Evolutionary conservation across 176 grass and related monocot species (phyloP).

Genomic region (Triticum monococcum): DNA sequence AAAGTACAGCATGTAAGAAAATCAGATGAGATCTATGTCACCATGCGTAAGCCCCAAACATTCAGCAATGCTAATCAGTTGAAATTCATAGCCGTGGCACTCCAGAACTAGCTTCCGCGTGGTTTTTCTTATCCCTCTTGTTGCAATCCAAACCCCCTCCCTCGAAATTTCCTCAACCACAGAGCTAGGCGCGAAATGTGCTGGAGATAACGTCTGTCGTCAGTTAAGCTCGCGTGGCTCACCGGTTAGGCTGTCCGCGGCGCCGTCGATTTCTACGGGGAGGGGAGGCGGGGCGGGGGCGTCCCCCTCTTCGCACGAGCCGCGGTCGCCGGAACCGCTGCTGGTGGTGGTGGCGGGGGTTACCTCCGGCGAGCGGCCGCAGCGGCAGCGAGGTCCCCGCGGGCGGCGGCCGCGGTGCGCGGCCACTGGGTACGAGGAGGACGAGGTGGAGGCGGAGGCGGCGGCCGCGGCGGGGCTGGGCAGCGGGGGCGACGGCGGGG

Average conservation of each 20-base stretch:
- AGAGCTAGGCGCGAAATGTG: background rate
- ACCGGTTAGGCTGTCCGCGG: constrained; percentile 36
- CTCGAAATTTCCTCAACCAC: background rate
- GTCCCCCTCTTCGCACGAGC: constrained; percentile 35
- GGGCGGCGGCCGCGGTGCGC: background rate
- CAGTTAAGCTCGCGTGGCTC: constrained; percentile 23
- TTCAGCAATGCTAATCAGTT: background rate
- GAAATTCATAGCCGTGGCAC: background rate
- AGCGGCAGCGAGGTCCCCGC: constrained; percentile 31
- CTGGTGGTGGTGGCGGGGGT: background rate
- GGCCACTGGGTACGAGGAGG: background rate
- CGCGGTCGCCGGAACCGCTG: constrained; percentile 18
- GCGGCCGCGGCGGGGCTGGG: background rate
- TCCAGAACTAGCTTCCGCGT: background rate
- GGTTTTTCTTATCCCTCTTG: background rate
- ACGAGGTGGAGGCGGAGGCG: background rate
- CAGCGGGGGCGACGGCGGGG: constrained; percentile 8
- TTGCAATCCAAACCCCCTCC: too few relatives aligned
- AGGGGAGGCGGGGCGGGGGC: background rate
- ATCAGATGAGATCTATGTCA: background rate
- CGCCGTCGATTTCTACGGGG: constrained; percentile 23
- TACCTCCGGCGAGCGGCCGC: constrained; percentile 29
- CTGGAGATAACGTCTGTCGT: background rate
- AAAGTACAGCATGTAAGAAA: background rate
- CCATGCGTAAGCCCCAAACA: background rate